Conservation (phyloP, 2,329 filamentous ascomycete genomes). For the Monilinia fructicola region DNA sequence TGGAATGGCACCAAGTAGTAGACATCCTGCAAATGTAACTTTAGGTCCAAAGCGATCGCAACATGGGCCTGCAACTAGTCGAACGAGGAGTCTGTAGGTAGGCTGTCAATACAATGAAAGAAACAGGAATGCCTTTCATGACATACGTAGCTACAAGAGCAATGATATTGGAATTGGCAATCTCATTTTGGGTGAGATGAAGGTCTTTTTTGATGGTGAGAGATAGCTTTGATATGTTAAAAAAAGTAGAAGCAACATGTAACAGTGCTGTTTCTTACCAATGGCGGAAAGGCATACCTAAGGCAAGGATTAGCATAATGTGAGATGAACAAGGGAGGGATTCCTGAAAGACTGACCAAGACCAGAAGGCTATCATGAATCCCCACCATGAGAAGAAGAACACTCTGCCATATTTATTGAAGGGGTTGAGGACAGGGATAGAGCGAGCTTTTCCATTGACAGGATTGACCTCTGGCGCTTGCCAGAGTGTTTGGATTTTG, state of each 20-base stretch:
- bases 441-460: constrained; percentile 80
- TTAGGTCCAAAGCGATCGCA: constrained; percentile 84
- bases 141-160: constrained; percentile 65
- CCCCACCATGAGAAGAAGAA: constrained; percentile 90
- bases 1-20: constrained; percentile 78
- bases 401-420: constrained; percentile 79
- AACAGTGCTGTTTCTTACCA: constrained; percentile 24
- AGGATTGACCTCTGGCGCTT: constrained; percentile 56
- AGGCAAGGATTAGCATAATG: constrained; percentile 39
- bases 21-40: constrained; percentile 71
- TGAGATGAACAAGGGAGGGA: constrained; percentile 55
- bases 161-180: constrained; percentile 89
- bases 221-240: constrained; percentile 28
- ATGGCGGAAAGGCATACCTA: constrained; percentile 82
- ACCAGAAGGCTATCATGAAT: constrained; percentile 86
- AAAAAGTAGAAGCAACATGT: constrained; percentile 42
- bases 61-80: constrained; percentile 75
- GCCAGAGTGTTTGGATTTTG: constrained; percentile 34
- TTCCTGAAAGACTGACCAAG: constrained; percentile 63
- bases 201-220: constrained; percentile 80
- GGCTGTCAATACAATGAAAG: constrained; percentile 16
- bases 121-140: not conserved
- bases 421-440: constrained; percentile 73
- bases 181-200: constrained; percentile 64
- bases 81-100: constrained; percentile 58